Conservation (phyloP, 1,284 basidiomycete species). For the Puccinia sorghi region DNA sequence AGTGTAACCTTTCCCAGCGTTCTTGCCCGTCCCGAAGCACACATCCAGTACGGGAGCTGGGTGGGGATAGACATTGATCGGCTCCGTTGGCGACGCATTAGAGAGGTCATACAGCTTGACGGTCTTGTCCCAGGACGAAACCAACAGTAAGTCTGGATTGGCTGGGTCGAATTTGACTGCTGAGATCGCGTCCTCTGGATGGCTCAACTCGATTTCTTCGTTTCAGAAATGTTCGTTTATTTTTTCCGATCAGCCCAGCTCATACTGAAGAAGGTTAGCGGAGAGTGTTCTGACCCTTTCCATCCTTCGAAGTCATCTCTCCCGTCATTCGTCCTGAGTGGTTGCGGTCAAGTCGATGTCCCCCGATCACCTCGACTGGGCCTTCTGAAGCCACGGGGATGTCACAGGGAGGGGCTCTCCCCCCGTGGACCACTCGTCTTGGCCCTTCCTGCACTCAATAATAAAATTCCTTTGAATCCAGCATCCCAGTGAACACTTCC, state of each 20-base stretch:
- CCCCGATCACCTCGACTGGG: not conserved
- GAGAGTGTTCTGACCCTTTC: constrained; percentile 4
- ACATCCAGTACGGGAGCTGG: constrained; percentile 44
- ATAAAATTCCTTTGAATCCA: no score
- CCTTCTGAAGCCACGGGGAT: not conserved
- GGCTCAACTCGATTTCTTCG: constrained; percentile 29
- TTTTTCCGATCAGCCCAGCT: not conserved
- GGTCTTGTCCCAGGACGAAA: constrained; percentile 47
- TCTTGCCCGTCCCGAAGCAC: constrained; percentile 32
- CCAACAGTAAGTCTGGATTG: constrained; percentile 42
- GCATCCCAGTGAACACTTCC: no score
- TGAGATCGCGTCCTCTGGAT: constrained; percentile 44
- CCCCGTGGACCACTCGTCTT: no score
- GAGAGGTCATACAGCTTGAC: constrained; percentile 39
- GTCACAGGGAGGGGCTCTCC: not conserved
- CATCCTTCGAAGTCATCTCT: constrained; percentile 23
- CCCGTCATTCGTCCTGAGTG: not conserved
- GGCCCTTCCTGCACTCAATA: no score
- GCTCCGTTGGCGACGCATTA: constrained; percentile 9
- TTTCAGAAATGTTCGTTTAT: not conserved
- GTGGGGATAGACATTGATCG: constrained; percentile 31
- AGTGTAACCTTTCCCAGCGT: constrained; percentile 40
- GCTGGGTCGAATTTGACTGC: constrained; percentile 39
- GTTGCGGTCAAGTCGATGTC: not conserved
- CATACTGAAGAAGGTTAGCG: not conserved